Base-by-base conservation (phyloP, 768 basidiomycete species). In the Calocera viscosa region DNA sequence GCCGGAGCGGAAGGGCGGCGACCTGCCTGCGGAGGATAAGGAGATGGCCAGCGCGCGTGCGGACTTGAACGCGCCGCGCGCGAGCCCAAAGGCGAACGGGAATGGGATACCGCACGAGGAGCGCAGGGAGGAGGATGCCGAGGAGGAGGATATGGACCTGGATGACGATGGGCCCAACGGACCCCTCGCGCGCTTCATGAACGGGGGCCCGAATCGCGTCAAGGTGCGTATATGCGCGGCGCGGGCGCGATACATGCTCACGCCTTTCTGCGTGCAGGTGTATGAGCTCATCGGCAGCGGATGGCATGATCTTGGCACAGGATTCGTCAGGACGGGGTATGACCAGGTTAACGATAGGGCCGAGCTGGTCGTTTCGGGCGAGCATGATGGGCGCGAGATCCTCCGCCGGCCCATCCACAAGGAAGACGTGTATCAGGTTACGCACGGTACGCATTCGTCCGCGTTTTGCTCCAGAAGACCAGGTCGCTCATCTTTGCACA, bases 291-390 rank as follows among this genome's bases (percentile, higher is more conserved):
- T 92, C 65, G 91, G 89, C 67, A 83, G 89, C 70, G 85, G 87
- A 67, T 99, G 96, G 96, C 83, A 87, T 66, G 96, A 99, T 81
- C 87, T 93, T 74, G 96, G 96, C 60, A 99, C 96, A 19, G 96
- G 96, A 0, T 91, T 94, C 74, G 96, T 94, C 76, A 90, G 90
- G 73, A 94, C 94, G 49, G 87, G 94, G 74, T 89, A 89, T 70
- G 84, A 86, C 71, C 84, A 88, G 71, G 85, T 88, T 64, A 82
- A 82, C 63, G 86, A 85, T 72, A 89, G 88, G 74, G 94, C 88
- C 3, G 82, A 86, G 67, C 85, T 94, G 65, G 85, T 91, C 70
- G 91, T 91, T n/a, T 88, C 88, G 69, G 84, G 88, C 19, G 92
- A 92, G 76, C 77, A 82, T 69, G 84, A 83, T 73, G 81, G 84